A percentile compares a stretch with the other conserved stretches of the same genome.
Evolutionary conservation across 371 early-diverging fungal species (phyloP).

Genomic region (Mortierella sp.): DNA sequence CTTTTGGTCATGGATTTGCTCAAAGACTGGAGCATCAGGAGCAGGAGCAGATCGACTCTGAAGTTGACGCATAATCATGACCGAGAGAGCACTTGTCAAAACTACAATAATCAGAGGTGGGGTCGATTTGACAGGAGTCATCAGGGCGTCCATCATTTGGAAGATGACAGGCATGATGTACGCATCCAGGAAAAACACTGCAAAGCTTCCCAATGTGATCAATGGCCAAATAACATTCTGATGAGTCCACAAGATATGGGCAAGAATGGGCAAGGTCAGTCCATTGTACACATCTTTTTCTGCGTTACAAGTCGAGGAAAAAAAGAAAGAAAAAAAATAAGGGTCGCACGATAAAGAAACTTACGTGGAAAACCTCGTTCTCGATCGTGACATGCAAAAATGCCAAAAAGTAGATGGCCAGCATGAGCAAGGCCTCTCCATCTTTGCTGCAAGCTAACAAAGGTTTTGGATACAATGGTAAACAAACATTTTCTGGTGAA

Average conservation of each 20-base stretch:
- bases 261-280: background rate
- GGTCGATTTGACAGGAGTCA: constrained; percentile 22
- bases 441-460: constrained; percentile 38
- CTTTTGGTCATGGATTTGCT: constrained; percentile 48
- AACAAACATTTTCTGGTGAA: too few relatives aligned
- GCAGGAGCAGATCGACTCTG: constrained; percentile 14
- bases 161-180: constrained; percentile 27
- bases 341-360: too few relatives aligned
- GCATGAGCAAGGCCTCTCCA: constrained; percentile 46
- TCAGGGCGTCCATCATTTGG: background rate
- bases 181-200: constrained; percentile 41
- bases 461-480: too few relatives aligned
- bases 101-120: constrained; percentile 36
- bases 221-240: constrained; percentile 50
- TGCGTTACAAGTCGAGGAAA: background rate
- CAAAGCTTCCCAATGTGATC: constrained; percentile 38
- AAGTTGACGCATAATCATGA: constrained; percentile 15
- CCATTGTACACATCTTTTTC: background rate
- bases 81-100: constrained; percentile 12
- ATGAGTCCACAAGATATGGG: too few relatives aligned
- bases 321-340: background rate
- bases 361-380: constrained; percentile 50
- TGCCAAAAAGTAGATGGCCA: constrained; percentile 52
- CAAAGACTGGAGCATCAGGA: constrained; percentile 26
- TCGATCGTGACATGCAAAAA: constrained; percentile 51